A percentile compares a stretch with the other conserved stretches of the same genome.
phyloP scores from a whole-genome alignment of 805 yeast species.

The Priceomyces haplophilus region DNA sequence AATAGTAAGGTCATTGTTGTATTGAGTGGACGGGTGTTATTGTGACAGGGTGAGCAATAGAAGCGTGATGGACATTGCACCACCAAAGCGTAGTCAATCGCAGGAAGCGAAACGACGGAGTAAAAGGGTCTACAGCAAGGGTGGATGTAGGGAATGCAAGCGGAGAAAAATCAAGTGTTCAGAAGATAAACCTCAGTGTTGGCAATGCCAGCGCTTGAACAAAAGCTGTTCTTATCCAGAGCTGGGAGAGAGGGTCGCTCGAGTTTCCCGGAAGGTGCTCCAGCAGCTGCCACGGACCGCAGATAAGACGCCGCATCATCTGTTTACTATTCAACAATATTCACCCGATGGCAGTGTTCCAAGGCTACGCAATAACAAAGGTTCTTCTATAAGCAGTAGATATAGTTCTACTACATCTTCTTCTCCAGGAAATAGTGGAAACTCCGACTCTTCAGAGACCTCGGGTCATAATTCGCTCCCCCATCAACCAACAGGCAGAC shows the following conservation, averaged over 20 bases:
- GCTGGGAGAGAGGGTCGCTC: slow-evolving; percentile 24
- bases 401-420: neutral
- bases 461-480: neutral
- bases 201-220: slow-evolving; percentile 31
- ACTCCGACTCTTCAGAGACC: slow-evolving; percentile 2
- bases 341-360: neutral
- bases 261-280: slow-evolving; percentile 17
- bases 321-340: slow-evolving; percentile 5
- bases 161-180: slow-evolving; percentile 43
- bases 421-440: neutral
- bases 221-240: slow-evolving; percentile 29
- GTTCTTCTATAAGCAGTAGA: neutral
- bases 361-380: neutral
- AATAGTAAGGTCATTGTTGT: no score
- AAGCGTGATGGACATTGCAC: neutral
- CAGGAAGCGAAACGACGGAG: neutral
- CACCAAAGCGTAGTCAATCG: neutral
- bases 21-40: no score
- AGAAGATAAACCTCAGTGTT: slow-evolving; percentile 32
- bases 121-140: slow-evolving; percentile 24
- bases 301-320: neutral
- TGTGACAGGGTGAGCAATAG: neutral
- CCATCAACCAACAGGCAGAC: neutral
- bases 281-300: neutral
- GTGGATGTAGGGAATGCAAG: slow-evolving; percentile 43